Evolutionary conservation across 2,329 filamentous ascomycete species (phyloP), one percentile per base, ranked within the genome.

Genomic region (Trichoderma atrobrunneum): DNA sequence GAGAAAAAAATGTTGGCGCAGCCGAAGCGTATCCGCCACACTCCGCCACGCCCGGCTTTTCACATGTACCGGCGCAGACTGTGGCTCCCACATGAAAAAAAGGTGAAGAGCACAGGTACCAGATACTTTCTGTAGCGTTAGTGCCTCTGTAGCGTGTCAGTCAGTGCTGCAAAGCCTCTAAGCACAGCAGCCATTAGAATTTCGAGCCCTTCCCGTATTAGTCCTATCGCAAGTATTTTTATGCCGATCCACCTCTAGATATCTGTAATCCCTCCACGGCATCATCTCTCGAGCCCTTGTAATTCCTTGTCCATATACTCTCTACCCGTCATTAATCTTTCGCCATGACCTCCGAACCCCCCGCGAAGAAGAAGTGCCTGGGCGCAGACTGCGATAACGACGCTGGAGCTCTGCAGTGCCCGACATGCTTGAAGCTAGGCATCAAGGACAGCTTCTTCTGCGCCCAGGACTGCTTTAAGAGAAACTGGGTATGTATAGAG

Each of bases 381-480:
- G 93, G 96, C 63, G 86, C 87, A 72, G 93, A 97, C 81, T 99
- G 96, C 86, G 86, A 88, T 54, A 97, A 98, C 75, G 91, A 95
- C 75, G 95, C 95, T 72, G 91, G 93, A 73, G 87, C 91, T 69
- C 85, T 99, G 61, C 95, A 98, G 82, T 99, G 96, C 82, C 96
- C 96, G 70, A 98, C 93, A 64, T 99, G 96, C 81, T 87, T 98
- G 78, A 98, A 97, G 84, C 85, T 95, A 59, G 93, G 92, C 69
- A 91, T 91, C 78, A 90, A 95, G 80, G 93, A 96, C 79, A 97
- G 94, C 85, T 98, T 91, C 84, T 99, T 98, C 85, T 99, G 96
- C 86, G 94, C 94, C 32, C 96, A 99, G 82, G 96, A 98, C 78
- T 99, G 96, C 86, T 99, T 99, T 85, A 98, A 98, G 87, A 92